Conservation (phyloP, 108 stramenopile species). For the Seminavis robusta region DNA sequence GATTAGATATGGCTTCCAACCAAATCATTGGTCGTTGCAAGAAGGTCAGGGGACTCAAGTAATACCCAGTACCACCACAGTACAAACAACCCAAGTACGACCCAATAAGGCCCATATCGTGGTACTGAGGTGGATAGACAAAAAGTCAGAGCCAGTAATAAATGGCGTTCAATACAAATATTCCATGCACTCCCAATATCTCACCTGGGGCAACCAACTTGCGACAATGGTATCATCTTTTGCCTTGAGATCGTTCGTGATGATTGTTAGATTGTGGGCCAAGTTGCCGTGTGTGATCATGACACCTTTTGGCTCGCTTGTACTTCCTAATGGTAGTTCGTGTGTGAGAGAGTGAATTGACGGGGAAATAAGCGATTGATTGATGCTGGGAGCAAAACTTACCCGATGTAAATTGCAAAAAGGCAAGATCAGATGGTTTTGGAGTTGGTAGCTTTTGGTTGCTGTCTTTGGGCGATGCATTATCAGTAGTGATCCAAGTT, state of each 20-base stretch:
- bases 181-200: too few relatives aligned
- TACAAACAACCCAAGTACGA: constrained; percentile 88
- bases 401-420: constrained; percentile 98
- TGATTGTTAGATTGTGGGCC: constrained; percentile 89
- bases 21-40: constrained; percentile 92
- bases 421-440: constrained; percentile 51
- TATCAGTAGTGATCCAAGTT: constrained; percentile 70
- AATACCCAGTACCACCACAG: constrained; percentile 95
- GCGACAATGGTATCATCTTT: constrained; percentile 82
- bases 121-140: too few relatives aligned
- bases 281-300: constrained; percentile 86
- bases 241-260: constrained; percentile 78
- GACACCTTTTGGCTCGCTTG: constrained; percentile 95
- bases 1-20: constrained; percentile 80
- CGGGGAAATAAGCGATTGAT: too few relatives aligned
- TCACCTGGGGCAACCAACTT: constrained; percentile 98
- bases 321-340: too few relatives aligned
- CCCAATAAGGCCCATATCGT: constrained; percentile 99
- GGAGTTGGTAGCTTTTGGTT: not conserved
- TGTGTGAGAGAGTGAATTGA: too few relatives aligned
- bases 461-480: constrained; percentile 9
- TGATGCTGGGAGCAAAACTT: too few relatives aligned
- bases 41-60: constrained; percentile 95
- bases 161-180: too few relatives aligned
- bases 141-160: too few relatives aligned